Percentiles rank a stretch among this genome's conserved stretches.
Conservation (phyloP, 495 filamentous ascomycete species). For the Lasiosphaeria ovina region DNA sequence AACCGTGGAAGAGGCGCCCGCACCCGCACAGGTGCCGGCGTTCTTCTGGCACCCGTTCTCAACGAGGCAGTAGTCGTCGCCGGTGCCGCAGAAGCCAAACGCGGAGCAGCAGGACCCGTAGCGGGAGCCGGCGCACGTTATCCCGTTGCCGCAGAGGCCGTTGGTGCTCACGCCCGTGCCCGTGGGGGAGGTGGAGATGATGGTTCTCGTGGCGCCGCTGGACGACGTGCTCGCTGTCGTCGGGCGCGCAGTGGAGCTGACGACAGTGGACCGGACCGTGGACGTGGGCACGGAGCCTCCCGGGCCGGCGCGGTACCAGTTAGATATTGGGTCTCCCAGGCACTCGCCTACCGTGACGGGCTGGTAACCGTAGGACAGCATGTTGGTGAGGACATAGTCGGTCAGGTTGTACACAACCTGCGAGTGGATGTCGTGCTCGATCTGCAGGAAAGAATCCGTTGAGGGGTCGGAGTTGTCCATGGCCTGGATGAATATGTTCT, state of each 20-base stretch:
- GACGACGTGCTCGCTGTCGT: slow-evolving; percentile 7
- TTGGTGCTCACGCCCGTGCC: slow-evolving; percentile 22
- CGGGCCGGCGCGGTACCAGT: slow-evolving; percentile 63
- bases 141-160: slow-evolving; percentile 42
- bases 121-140: slow-evolving; percentile 41
- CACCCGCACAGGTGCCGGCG: slow-evolving; percentile 36
- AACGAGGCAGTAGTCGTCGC: slow-evolving; percentile 34
- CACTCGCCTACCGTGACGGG: slow-evolving; percentile 74
- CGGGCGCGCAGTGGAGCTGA: background rate
- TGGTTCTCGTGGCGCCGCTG: slow-evolving; percentile 8
- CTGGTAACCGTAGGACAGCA: slow-evolving; percentile 58
- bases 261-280: background rate
- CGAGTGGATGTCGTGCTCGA: slow-evolving; percentile 77
- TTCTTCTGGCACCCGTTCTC: slow-evolving; percentile 37
- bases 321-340: slow-evolving; percentile 62
- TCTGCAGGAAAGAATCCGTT: slow-evolving; percentile 57
- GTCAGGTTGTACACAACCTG: slow-evolving; percentile 76
- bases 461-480: slow-evolving; percentile 47
- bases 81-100: slow-evolving; percentile 38
- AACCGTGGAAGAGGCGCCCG: background rate
- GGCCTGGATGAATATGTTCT: slow-evolving; percentile 65
- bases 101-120: slow-evolving; percentile 44
- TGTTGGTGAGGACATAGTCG: slow-evolving; percentile 64
- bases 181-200: slow-evolving; percentile 9
- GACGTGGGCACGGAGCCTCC: slow-evolving; percentile 1